These are phyloP conservation scores for Xylaria sp. DNA, from an alignment of 2,329 filamentous ascomycete genomes.

Conservation along the genomic window DNA sequence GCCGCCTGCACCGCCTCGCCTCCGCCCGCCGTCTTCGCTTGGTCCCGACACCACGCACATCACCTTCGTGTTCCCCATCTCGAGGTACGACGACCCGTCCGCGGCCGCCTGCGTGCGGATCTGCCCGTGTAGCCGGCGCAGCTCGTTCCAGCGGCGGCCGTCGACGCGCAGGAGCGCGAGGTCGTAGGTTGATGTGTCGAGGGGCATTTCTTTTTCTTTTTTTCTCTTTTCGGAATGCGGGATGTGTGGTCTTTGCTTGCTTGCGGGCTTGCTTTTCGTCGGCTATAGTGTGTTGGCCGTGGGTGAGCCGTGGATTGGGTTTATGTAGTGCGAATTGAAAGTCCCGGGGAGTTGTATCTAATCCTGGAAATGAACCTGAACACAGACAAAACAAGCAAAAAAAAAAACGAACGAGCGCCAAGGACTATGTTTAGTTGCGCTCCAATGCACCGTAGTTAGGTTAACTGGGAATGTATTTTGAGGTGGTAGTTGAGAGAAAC, in stretches of 20 bases:
- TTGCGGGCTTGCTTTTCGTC: background rate
- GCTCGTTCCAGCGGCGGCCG: constrained; percentile 94
- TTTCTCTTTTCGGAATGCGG: no score
- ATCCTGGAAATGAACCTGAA: no score
- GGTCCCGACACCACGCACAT: constrained; percentile 93
- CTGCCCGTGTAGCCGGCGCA: constrained; percentile 87
- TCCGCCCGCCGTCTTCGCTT: constrained; percentile 67
- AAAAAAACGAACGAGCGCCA: background rate
- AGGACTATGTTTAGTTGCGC: no score
- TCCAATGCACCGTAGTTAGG: background rate
- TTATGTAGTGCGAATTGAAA: background rate
- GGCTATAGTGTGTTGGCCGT: no score
- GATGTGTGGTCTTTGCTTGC: background rate
- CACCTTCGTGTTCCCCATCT: constrained; percentile 97
- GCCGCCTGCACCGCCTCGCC: constrained; percentile 50
- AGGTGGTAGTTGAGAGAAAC: background rate
- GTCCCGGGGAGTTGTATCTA: background rate
- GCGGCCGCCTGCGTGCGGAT: constrained; percentile 92
- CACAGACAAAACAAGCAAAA: background rate
- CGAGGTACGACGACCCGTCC: constrained; percentile 91
- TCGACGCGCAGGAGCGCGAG: constrained; percentile 86
- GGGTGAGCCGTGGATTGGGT: background rate
- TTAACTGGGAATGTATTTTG: background rate
- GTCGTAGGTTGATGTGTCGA: constrained; percentile 92
- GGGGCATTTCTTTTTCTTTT: constrained; percentile 73